Percentiles rank a stretch among this genome's conserved stretches.
phyloP scores from a whole-genome alignment of 148 eudicot genomes.

The Arctostaphylos glauca region DNA sequence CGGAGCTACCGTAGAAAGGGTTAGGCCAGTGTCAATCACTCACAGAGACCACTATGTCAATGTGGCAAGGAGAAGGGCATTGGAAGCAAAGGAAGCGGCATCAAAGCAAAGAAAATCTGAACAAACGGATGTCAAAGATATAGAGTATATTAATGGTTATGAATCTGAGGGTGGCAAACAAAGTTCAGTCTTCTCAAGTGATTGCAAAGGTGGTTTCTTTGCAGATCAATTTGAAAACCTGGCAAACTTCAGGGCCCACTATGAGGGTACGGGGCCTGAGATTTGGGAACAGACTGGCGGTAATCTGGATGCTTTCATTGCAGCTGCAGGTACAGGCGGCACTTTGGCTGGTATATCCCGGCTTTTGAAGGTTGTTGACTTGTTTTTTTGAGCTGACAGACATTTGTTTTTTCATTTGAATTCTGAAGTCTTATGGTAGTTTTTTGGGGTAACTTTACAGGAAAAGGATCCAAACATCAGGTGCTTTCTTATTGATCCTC shows the following conservation, averaged over 20 bases:
- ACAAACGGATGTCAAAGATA: constrained; percentile 23
- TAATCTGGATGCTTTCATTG: constrained; percentile 78
- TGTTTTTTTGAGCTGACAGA: neutral
- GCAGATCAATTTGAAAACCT: constrained; percentile 97
- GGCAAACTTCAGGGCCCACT: constrained; percentile 87
- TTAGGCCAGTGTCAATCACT: constrained; percentile 96
- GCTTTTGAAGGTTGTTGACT: constrained; percentile 61
- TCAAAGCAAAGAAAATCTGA: constrained; percentile 24
- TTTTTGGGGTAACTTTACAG: constrained; percentile 37
- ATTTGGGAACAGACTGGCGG: constrained; percentile 90
- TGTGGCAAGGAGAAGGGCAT: constrained; percentile 86
- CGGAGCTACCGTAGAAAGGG: constrained; percentile 93
- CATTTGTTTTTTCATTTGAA: neutral
- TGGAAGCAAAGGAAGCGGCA: constrained; percentile 73
- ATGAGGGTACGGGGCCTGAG: constrained; percentile 95
- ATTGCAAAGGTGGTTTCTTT: constrained; percentile 87
- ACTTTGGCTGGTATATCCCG: constrained; percentile 89
- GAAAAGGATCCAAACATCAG: constrained; percentile 63
- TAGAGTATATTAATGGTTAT: constrained; percentile 31
- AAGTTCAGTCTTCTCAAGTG: constrained; percentile 37
- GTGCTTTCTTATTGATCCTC: constrained; percentile 91
- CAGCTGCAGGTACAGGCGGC: constrained; percentile 98
- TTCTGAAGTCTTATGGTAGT: neutral
- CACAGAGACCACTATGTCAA: constrained; percentile 93
- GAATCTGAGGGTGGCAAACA: constrained; percentile 25